A percentile compares a stretch with the other conserved stretches of the same genome.
Conservation (phyloP, 257 asterid genomes). For the Misopates orontium region DNA sequence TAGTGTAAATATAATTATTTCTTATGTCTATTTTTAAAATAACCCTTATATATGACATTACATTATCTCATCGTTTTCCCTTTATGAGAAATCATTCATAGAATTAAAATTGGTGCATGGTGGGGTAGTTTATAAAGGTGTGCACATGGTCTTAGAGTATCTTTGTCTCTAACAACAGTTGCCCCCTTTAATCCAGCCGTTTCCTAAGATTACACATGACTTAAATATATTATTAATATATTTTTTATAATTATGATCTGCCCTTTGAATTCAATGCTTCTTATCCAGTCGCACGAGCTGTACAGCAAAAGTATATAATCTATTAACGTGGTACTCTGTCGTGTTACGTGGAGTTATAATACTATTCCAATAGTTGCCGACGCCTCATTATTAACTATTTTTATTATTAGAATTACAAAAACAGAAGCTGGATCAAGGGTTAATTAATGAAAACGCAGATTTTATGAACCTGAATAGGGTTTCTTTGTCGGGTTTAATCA, state of each 20-base stretch:
- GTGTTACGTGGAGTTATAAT: no score
- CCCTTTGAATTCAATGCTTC: constrained; percentile 21
- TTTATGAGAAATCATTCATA: neutral
- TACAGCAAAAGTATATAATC: neutral
- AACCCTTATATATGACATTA: neutral
- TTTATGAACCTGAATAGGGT: no score
- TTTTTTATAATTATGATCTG: no score
- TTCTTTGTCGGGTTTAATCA: no score
- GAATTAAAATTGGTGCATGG: constrained; percentile 22
- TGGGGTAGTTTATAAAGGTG: neutral
- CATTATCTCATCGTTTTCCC: neutral
- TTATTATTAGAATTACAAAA: no score
- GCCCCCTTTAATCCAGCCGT: constrained; percentile 40
- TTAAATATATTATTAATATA: no score
- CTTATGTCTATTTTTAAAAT: no score
- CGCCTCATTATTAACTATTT: no score
- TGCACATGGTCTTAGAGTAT: constrained; percentile 33
- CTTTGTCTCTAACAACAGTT: constrained; percentile 18
- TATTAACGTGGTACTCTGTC: neutral
- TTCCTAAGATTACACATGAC: constrained; percentile 2
- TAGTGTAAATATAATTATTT: no score
- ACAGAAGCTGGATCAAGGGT: no score
- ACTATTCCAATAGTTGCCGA: no score
- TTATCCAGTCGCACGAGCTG: constrained; percentile 26
- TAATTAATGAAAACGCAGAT: no score